These are phyloP conservation scores for Penicillium canescens DNA, from an alignment of 495 filamentous ascomycete genomes.

Conservation along the genomic window DNA sequence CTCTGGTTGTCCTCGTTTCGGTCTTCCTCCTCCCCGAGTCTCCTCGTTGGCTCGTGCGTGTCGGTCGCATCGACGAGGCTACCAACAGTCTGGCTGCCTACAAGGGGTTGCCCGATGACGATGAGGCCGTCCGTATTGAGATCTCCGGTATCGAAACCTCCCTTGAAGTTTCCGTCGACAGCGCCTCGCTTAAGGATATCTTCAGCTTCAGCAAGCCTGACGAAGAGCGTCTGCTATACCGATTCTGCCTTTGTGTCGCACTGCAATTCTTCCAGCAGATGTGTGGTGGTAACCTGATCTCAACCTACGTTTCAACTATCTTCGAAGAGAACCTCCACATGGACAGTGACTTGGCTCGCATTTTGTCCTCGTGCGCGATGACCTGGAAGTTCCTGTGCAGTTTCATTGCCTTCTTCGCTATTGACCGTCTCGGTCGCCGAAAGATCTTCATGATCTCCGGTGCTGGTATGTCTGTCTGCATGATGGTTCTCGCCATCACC, in stretches of 20 bases:
- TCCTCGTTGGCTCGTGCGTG: conserved; percentile 58
- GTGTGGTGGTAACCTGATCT: conserved; percentile 30
- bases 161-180: conserved; percentile 23
- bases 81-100: conserved; percentile 29
- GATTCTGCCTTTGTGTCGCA: conserved; percentile 32
- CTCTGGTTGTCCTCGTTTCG: conserved; percentile 55
- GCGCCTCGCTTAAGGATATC: conserved; percentile 5
- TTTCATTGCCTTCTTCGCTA: conserved; percentile 43
- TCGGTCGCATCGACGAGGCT: conserved; percentile 54
- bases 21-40: conserved; percentile 64
- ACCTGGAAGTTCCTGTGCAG: conserved; percentile 48
- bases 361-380: conserved; percentile 31
- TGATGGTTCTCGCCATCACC: conserved; percentile 42
- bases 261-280: conserved; percentile 40
- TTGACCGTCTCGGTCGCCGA: conserved; percentile 50
- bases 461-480: conserved; percentile 39
- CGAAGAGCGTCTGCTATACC: conserved; percentile 26
- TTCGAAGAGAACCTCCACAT: conserved; percentile 27
- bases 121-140: conserved; percentile 26
- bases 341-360: conserved; percentile 15
- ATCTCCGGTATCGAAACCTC: conserved; percentile 35
- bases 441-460: conserved; percentile 49
- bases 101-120: conserved; percentile 20
- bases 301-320: conserved; percentile 26
- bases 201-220: conserved; percentile 21